These are phyloP conservation scores for Alternaria hordeiaustralica DNA, from an alignment of 2,329 filamentous ascomycete genomes.

Conservation along the genomic window DNA sequence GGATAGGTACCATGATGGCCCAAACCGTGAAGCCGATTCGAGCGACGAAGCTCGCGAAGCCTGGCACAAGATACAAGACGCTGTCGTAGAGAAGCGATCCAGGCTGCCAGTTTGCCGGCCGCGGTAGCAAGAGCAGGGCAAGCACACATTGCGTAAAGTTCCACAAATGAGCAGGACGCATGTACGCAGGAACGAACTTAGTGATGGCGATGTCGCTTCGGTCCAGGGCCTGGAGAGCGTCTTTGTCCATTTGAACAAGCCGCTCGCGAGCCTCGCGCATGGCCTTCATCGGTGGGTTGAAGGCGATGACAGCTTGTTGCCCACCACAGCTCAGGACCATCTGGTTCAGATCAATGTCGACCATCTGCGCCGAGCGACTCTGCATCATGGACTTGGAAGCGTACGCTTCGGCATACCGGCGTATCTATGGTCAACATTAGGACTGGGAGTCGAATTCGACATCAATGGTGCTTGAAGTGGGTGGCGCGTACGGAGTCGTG, in stretches of 20 bases:
- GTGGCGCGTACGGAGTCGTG: conserved; percentile 61
- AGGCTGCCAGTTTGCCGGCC: conserved; percentile 40
- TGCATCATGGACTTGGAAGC: conserved; percentile 62
- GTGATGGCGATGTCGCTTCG: conserved; percentile 63
- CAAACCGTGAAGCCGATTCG: conserved; percentile 67
- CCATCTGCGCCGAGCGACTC: conserved; percentile 66
- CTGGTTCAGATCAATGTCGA: conserved; percentile 68
- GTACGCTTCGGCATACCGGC: conserved; percentile 79
- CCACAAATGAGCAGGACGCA: conserved; percentile 54
- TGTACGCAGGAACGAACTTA: conserved; percentile 59
- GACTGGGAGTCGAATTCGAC: background rate
- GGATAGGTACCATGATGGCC: conserved; percentile 66
- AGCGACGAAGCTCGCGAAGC: conserved; percentile 64
- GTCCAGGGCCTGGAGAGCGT: conserved; percentile 65
- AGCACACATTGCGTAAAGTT: conserved; percentile 58
- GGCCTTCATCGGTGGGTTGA: conserved; percentile 73
- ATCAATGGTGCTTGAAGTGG: background rate
- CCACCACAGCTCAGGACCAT: conserved; percentile 67
- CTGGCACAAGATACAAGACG: conserved; percentile 58
- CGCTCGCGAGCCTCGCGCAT: conserved; percentile 72
- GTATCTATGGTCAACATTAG: conserved; percentile 53
- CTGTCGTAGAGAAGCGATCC: conserved; percentile 46
- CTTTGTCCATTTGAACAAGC: conserved; percentile 74
- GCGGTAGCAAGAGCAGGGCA: conserved; percentile 38
- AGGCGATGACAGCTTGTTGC: conserved; percentile 61